Evolutionary conservation across 129 eudicot genomes (phyloP).

Genomic region (Daucus carota): DH1_v3.0 NC_030388.2:735501-736000

Average conservation of each 20-base stretch:
- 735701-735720: conserved; percentile 7
- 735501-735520: conserved; percentile 26
- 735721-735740: background rate
- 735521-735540: conserved; percentile 41
- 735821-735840: background rate
- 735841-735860: background rate
- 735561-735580: conserved; percentile 27
- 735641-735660: conserved; percentile 4
- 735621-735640: conserved; percentile 19
- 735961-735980: conserved; percentile 16
- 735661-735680: conserved; percentile 7
- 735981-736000: conserved; percentile 13
- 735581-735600: conserved; percentile 16
- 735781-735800: background rate
- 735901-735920: background rate
- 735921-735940: background rate
- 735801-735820: background rate
- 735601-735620: conserved; percentile 57
- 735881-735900: background rate
- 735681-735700: conserved; percentile 10
- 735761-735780: background rate
- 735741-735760: background rate
- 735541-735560: conserved; percentile 29
- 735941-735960: conserved; percentile 33
- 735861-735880: background rate